phyloP scores from a whole-genome alignment of 2,329 filamentous ascomycete species.

The Arthrinium puccinioides region DNA sequence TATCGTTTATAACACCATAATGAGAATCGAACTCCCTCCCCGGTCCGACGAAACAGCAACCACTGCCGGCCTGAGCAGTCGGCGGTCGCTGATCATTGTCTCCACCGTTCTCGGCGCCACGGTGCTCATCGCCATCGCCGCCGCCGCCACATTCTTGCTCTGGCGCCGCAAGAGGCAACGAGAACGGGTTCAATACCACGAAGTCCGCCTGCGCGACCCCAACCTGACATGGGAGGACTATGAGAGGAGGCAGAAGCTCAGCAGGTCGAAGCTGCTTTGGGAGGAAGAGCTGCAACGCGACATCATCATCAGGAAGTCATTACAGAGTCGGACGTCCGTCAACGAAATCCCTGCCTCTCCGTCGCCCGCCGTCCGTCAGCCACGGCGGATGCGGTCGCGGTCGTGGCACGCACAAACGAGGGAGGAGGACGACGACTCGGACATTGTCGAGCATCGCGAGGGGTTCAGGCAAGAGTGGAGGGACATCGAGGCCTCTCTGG shows the following conservation, averaged over 20 bases:
- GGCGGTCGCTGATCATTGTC: conserved; percentile 4
- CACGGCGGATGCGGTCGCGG: background rate
- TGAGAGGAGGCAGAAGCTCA: conserved; percentile 9
- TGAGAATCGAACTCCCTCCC: too few species aligned
- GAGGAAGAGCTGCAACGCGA: conserved; percentile 14
- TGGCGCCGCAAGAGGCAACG: conserved; percentile 6
- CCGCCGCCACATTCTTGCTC: conserved; percentile 2
- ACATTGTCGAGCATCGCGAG: conserved; percentile 1
- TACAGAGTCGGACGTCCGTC: conserved; percentile 12
- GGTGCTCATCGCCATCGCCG: background rate
- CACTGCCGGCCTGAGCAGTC: background rate
- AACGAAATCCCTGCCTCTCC: background rate
- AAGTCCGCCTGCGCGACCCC: conserved; percentile 11
- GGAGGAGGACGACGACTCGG: background rate
- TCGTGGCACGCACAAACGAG: background rate
- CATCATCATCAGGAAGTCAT: conserved; percentile 13
- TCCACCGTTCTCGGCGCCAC: conserved; percentile 3
- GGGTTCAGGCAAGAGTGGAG: conserved; percentile 2
- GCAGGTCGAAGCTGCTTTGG: conserved; percentile 10
- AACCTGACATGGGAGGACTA: conserved; percentile 14
- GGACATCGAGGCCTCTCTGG: conserved; percentile 2
- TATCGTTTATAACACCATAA: too few species aligned
- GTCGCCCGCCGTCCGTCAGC: background rate
- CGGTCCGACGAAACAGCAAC: too few species aligned
- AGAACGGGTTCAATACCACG: conserved; percentile 4